Evolutionary conservation across 306 rosid genomes (phyloP).

Genomic region (Mimosa bimucronata): DNA sequence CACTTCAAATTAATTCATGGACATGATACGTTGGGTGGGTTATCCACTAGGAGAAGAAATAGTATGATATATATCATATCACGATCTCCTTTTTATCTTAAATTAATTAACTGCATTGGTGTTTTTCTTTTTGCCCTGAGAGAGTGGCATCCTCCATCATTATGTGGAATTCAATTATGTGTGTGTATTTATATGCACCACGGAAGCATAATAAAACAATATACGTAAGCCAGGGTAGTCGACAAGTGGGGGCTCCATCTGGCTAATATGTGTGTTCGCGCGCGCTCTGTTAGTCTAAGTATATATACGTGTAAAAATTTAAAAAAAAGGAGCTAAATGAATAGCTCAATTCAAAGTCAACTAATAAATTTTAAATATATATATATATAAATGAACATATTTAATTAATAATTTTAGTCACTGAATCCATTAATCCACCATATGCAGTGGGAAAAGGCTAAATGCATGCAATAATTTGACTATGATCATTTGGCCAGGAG

Average conservation of each 20-base stretch:
- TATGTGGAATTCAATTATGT: neutral
- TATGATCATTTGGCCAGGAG: neutral
- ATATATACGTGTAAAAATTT: no score
- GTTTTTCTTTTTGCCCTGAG: neutral
- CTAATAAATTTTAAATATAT: neutral
- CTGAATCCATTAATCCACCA: neutral
- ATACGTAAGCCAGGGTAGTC: no score
- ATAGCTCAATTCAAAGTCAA: neutral
- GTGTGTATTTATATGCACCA: no score
- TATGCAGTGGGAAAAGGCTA: neutral
- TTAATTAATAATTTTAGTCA: neutral
- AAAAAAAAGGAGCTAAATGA: neutral
- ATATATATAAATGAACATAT: neutral
- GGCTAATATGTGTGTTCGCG: no score
- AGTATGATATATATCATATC: neutral
- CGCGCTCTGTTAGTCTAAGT: no score
- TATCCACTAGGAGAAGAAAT: slow-evolving; percentile 34
- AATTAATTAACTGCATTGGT: neutral
- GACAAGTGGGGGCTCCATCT: no score
- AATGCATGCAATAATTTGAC: neutral
- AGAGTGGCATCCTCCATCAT: neutral
- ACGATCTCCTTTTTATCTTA: slow-evolving; percentile 21
- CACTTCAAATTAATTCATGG: slow-evolving; percentile 17
- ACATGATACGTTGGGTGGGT: slow-evolving; percentile 46
- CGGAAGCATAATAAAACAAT: no score